Base-by-base conservation (phyloP, 306 rosid genomes). In the Rosa chinensis region DNA sequence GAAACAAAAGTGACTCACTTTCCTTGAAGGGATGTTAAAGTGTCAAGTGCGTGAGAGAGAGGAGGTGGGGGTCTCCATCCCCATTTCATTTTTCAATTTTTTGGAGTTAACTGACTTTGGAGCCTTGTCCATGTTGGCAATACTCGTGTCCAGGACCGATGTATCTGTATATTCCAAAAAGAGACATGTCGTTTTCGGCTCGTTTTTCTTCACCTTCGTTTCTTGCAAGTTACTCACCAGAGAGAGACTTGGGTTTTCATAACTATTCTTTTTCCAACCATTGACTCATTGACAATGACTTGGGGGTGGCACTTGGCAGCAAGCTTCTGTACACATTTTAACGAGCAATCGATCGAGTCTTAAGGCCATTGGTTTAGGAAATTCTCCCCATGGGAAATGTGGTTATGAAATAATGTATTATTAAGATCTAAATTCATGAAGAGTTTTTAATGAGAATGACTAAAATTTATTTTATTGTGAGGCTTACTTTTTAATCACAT, bases 111-210 rank as follows among this genome's bases (percentile, higher is more conserved):
- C 78, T 79, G 88, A 91, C 87, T 76, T 84, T 77, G 35, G 61
- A 76, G 53, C 64, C 82, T 85, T 88, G 82, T 91, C 96, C 92
- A 77, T 58, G 63, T 58, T 2, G 5, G 63, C 21, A 18, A 6
- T 20, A 7, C 39, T 4, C 3, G 6, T 61, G 90, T 87, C 88
- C 77, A 87, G 79, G 47, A 58, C 40, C 87, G 9, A 56, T 88
- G 96, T 42, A 88, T 85, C 80, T 58, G 21, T 48, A 3, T 16
- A 9, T 16, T 64, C 25, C 13, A 58, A 58, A 3, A n/a, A n/a
- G n/a, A 3, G 13, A 0, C 13, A 11, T 11, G 42, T 56, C 55
- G 1, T 42, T 74, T 40, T 74, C 78, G 23, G 68, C 23, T 56
- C 68, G 40, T 74, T 3, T n/a, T 58, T 21, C 32, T 44, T 12